These are phyloP conservation scores for Lotus japonicus DNA, from an alignment of 306 rosid species.

Conservation along the genomic window DNA sequence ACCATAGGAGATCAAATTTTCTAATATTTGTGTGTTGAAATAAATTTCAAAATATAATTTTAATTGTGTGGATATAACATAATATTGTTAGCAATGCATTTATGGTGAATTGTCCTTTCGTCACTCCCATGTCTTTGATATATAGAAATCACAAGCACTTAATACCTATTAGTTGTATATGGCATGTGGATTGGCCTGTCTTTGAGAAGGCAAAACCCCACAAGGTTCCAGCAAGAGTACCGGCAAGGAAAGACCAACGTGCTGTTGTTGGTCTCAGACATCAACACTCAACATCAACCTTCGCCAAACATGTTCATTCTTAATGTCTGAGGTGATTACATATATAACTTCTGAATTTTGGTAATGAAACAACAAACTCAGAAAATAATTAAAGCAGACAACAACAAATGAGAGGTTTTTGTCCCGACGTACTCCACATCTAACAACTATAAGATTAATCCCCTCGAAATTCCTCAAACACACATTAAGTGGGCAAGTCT, in stretches of 20 bases:
- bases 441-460: no score
- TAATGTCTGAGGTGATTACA: conserved; percentile 6
- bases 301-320: conserved; percentile 28
- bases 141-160: background rate
- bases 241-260: conserved; percentile 2
- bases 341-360: background rate
- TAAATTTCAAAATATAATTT: no score
- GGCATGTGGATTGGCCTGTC: conserved; percentile 32
- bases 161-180: background rate
- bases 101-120: background rate
- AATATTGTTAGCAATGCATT: background rate
- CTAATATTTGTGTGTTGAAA: no score
- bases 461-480: no score
- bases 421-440: no score
- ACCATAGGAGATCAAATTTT: no score
- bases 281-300: conserved; percentile 21
- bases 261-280: conserved; percentile 31
- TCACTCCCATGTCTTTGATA: background rate
- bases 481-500: no score
- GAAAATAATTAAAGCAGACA: background rate
- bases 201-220: conserved; percentile 14
- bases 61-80: background rate
- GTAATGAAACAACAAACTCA: background rate
- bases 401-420: background rate
- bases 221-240: conserved; percentile 26